These are phyloP conservation scores for Sanguinoderma infundibulare DNA, from an alignment of 1,284 basidiomycete species.

Conservation along the genomic window DNA sequence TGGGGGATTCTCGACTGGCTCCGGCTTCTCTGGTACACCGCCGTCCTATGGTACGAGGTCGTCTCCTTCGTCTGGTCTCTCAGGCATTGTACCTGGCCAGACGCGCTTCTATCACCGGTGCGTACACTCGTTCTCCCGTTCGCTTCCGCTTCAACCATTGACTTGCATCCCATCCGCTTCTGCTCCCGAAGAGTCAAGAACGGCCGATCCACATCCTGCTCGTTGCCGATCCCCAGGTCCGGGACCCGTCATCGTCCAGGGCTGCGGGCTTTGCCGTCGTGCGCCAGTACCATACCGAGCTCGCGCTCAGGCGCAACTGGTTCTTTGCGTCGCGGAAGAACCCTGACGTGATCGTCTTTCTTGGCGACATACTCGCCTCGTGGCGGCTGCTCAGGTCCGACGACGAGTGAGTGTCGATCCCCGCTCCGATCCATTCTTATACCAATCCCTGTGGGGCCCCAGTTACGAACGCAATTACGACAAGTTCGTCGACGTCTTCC, in stretches of 20 bases:
- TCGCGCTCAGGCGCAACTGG: constrained; percentile 81
- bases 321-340: constrained; percentile 58
- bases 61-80: constrained; percentile 56
- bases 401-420: constrained; percentile 54
- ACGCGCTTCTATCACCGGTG: constrained; percentile 31
- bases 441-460: constrained; percentile 21
- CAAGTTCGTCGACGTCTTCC: constrained; percentile 70
- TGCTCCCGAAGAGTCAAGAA: constrained; percentile 9
- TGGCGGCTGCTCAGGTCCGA: constrained; percentile 64
- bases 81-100: constrained; percentile 58
- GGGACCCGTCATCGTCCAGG: constrained; percentile 52
- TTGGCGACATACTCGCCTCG: constrained; percentile 81
- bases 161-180: not conserved
- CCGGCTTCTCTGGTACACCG: constrained; percentile 60
- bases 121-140: constrained; percentile 6
- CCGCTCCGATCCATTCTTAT: not conserved
- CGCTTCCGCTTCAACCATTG: not conserved
- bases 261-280: constrained; percentile 45
- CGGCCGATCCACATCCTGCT: constrained; percentile 66
- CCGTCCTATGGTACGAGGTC: constrained; percentile 72
- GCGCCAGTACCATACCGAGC: constrained; percentile 61
- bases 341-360: constrained; percentile 78
- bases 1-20: constrained; percentile 38
- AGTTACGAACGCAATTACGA: constrained; percentile 66
- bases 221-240: constrained; percentile 80